phyloP scores from a whole-genome alignment of 768 basidiomycete species.

The Tylopilus plumbeoviolaceoides region DNA sequence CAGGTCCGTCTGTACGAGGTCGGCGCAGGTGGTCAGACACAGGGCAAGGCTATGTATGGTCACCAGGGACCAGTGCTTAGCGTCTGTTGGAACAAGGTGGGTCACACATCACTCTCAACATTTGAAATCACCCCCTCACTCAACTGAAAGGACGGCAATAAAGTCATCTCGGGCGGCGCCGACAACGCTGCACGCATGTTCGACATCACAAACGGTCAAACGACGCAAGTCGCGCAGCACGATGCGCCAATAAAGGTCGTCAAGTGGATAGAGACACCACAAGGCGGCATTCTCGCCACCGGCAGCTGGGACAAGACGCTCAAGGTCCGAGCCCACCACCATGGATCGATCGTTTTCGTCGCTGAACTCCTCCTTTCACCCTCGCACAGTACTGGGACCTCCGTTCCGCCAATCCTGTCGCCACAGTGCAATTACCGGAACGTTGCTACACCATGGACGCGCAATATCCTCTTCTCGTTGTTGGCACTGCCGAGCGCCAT shows the following conservation, averaged over 20 bases:
- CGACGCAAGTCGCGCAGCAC: conserved; percentile 83
- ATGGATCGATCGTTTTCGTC: background rate
- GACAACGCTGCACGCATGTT: conserved; percentile 96
- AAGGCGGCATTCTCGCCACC: conserved; percentile 76
- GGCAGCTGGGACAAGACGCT: conserved; percentile 98
- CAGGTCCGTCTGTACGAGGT: conserved; percentile 94
- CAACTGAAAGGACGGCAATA: conserved; percentile 70
- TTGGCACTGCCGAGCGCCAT: conserved; percentile 90
- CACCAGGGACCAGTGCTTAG: conserved; percentile 90
- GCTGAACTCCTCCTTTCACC: background rate
- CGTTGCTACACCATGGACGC: conserved; percentile 87
- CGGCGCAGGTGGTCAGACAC: conserved; percentile 69
- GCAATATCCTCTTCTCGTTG: conserved; percentile 79
- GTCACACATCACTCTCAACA: background rate
- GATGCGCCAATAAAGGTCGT: conserved; percentile 85
- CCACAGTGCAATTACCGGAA: conserved; percentile 80
- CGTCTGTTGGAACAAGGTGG: conserved; percentile 88
- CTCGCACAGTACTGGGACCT: conserved; percentile 85
- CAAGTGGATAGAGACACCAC: conserved; percentile 74
- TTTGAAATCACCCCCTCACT: conserved; percentile 4
- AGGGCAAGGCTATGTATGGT: conserved; percentile 85
- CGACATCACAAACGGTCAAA: conserved; percentile 79
- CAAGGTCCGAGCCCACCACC: conserved; percentile 52
- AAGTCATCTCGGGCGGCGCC: conserved; percentile 87
- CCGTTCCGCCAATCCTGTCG: conserved; percentile 69